Evolutionary conservation across 2,329 filamentous ascomycete species (phyloP).

Genomic region (Phaeophleospora eucalypticola): DNA sequence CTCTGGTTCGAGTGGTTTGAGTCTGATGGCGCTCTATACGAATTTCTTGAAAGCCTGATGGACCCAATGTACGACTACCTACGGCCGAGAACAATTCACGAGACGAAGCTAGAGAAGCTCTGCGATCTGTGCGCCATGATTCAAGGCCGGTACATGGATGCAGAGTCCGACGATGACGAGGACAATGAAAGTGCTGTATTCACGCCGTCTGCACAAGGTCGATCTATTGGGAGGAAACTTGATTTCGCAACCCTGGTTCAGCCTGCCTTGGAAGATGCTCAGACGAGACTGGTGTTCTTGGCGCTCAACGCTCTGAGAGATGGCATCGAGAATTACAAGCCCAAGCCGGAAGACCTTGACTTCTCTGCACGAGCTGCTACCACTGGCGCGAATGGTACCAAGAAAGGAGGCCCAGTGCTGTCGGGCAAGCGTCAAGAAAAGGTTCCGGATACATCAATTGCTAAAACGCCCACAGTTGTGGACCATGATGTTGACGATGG

Average conservation of each 20-base stretch:
- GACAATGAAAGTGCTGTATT: slow-evolving; percentile 36
- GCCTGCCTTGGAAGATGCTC: slow-evolving; percentile 63
- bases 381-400: slow-evolving; percentile 24
- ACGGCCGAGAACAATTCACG: slow-evolving; percentile 61
- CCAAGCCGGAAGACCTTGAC: slow-evolving; percentile 61
- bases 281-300: slow-evolving; percentile 63
- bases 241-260: slow-evolving; percentile 61
- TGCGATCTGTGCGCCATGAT: slow-evolving; percentile 64
- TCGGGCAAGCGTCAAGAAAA: slow-evolving; percentile 46
- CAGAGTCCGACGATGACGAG: slow-evolving; percentile 47
- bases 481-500: slow-evolving; percentile 54
- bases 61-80: slow-evolving; percentile 65
- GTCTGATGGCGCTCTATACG: slow-evolving; percentile 58
- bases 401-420: slow-evolving; percentile 40
- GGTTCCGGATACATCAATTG: slow-evolving; percentile 38
- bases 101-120: slow-evolving; percentile 61
- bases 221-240: slow-evolving; percentile 35
- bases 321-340: slow-evolving; percentile 63
- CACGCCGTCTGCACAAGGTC: slow-evolving; percentile 19
- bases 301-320: slow-evolving; percentile 60
- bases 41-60: slow-evolving; percentile 63
- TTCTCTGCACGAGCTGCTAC: slow-evolving; percentile 48
- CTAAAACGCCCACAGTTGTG: slow-evolving; percentile 49
- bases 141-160: slow-evolving; percentile 61
- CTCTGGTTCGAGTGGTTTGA: slow-evolving; percentile 65